phyloP scores from a whole-genome alignment of 2,329 filamentous ascomycete species.

The Macrophomina phaseolina region DNA sequence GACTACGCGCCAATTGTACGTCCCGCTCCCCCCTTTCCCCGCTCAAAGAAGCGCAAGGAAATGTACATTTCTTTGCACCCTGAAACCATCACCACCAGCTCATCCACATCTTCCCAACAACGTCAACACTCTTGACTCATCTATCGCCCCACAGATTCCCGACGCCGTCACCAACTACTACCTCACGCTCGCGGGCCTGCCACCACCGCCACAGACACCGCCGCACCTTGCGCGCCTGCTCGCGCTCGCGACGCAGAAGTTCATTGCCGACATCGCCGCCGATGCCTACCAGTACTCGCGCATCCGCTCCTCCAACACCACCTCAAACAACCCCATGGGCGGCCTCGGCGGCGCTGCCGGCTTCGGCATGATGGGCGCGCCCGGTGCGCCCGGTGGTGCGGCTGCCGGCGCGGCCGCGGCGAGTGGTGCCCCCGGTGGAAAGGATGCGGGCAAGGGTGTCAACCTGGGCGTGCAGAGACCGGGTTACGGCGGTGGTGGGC shows the following conservation, averaged over 20 bases:
- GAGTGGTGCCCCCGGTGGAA: slow-evolving; percentile 35
- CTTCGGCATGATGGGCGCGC: slow-evolving; percentile 68
- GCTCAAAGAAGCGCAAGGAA: background rate
- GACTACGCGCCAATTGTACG: slow-evolving; percentile 95
- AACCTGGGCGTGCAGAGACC: slow-evolving; percentile 56
- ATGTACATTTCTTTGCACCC: background rate
- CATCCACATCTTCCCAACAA: too few relatives aligned
- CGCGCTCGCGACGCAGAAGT: slow-evolving; percentile 97
- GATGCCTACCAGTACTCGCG: slow-evolving; percentile 98
- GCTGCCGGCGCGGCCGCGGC: slow-evolving; percentile 54
- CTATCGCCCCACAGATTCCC: slow-evolving; percentile 70
- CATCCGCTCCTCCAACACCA: slow-evolving; percentile 90
- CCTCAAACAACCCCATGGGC: slow-evolving; percentile 89
- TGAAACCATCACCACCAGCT: background rate
- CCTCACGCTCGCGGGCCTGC: slow-evolving; percentile 92
- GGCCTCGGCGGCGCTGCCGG: slow-evolving; percentile 78
- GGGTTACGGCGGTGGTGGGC: slow-evolving; percentile 77
- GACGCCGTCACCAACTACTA: slow-evolving; percentile 98
- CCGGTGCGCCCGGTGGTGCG: slow-evolving; percentile 56
- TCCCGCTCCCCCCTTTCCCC: slow-evolving; percentile 29
- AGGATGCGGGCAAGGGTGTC: slow-evolving; percentile 55
- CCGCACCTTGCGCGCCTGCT: slow-evolving; percentile 89
- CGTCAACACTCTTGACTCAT: background rate
- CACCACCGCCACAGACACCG: slow-evolving; percentile 88
- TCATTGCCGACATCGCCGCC: slow-evolving; percentile 95